Evolutionary conservation across 2,329 filamentous ascomycete species (phyloP).

Genomic region (Madurella fahalii): DNA sequence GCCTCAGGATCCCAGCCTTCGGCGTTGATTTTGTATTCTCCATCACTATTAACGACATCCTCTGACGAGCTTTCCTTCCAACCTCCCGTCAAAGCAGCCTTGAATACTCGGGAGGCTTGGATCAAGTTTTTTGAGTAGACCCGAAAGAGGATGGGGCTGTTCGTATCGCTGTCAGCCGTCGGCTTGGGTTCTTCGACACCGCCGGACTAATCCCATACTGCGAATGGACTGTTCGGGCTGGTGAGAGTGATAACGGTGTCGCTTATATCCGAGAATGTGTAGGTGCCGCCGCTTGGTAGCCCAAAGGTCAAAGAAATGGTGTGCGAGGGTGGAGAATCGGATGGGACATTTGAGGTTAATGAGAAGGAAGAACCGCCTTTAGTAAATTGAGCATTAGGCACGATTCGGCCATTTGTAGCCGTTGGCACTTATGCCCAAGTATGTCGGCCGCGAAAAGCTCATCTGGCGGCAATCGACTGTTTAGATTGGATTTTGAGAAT

Average conservation of each 20-base stretch:
- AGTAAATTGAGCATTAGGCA: no score
- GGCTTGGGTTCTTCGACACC: no score
- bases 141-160: not conserved
- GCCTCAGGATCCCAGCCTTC: not conserved
- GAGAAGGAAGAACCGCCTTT: no score
- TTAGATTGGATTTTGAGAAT: no score
- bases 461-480: no score
- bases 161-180: not conserved
- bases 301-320: no score
- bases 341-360: no score
- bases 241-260: not conserved
- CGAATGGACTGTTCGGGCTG: not conserved
- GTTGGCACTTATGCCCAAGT: no score
- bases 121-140: not conserved
- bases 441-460: no score
- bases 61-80: not conserved
- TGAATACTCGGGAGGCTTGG: not conserved
- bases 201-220: not conserved
- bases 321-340: no score
- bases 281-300: not conserved
- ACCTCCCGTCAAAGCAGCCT: not conserved
- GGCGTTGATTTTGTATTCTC: not conserved
- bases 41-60: not conserved
- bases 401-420: no score
- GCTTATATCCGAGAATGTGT: not conserved